Percentiles rank a stretch among this genome's conserved stretches.
These are phyloP conservation scores for Thielaviopsis punctulata DNA, from an alignment of 2,329 filamentous ascomycete species.

Conservation along the genomic window DNA sequence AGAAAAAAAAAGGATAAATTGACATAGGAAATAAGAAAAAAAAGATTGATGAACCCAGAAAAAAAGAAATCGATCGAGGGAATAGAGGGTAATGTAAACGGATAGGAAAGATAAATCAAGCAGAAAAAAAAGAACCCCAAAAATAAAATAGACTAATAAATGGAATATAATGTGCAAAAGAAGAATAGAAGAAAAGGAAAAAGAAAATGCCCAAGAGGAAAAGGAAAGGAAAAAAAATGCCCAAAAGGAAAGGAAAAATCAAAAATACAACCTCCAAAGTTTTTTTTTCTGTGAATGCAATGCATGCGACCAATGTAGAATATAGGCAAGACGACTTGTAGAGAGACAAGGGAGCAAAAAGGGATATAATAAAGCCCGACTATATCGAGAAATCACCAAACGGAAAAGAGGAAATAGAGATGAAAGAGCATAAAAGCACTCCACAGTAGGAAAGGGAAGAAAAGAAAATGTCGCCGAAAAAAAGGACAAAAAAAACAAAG, in stretches of 20 bases:
- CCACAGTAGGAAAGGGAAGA: no score
- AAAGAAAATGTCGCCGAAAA: neutral
- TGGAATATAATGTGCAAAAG: slow-evolving; percentile 2
- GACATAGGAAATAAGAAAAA: slow-evolving; percentile 8
- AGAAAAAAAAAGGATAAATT: slow-evolving; percentile 16
- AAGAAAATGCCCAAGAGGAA: neutral
- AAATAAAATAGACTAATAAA: slow-evolving; percentile 13
- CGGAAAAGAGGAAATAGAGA: no score
- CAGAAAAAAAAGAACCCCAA: slow-evolving; percentile 17
- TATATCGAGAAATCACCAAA: no score
- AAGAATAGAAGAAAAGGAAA: slow-evolving; percentile 1
- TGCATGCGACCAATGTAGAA: slow-evolving; percentile 15
- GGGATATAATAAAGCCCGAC: neutral
- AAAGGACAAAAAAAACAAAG: neutral
- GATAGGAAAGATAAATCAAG: slow-evolving; percentile 12
- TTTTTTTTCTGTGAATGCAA: slow-evolving; percentile 15
- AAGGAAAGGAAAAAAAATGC: slow-evolving; percentile 1
- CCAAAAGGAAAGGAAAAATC: slow-evolving; percentile 13
- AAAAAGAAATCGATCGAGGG: no score
- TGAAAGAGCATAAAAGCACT: no score
- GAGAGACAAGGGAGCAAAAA: neutral
- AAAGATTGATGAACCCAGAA: neutral
- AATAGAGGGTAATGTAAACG: neutral
- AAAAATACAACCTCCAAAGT: neutral
- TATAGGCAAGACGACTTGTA: slow-evolving; percentile 2